Base-by-base conservation (phyloP, 148 eudicot genomes). In the Camellia sinensis region DNA sequence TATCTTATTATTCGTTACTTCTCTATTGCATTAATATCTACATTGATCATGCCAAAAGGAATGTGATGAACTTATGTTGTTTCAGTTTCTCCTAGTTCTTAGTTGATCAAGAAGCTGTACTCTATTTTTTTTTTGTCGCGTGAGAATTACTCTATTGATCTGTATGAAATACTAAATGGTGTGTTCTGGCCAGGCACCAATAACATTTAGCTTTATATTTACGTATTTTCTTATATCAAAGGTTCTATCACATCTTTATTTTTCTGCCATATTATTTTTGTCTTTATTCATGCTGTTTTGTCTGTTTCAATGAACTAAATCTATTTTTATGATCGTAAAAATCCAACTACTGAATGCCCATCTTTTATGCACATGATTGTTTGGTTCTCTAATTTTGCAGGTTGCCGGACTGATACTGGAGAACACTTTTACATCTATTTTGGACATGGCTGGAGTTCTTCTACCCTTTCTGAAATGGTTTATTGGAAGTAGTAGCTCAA, bases 381-480 rank as follows among this genome's bases (percentile, higher is more conserved):
- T 71, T 45, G 52, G 43, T 82, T 76, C 80, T 53, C 14, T 61
- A 57, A 46, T 82, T 77, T 70, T 71, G 74, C 80, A 95, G 99
- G 93, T 95, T 62, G 87, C 94, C 77, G 94, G 90, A 41, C 77
- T 93, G 74, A 89, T 95, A 66, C 77, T 95, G 87, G 99, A 95
- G 83, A 95, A 95, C 72, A 95, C 99, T 81, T 95, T 95, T 73
- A 95, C 99, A 41, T 95, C 99, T 54, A 95, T 95, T 73, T 84
- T 92, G 80, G 99, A 95, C 82, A 93, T 95, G 99, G 99, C 97
- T 69, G 97, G 98, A 68, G 99, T 95, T 89, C 83, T 95, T 53
- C 74, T 95, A 71, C 99, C 99, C 13, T 93, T 95, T 75, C 84
- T 95, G 80, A 95, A 88, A 84, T 93, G 90, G 92, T 89, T 95